Evolutionary conservation across 192 early-diverging fungal genomes (phyloP).

Genomic region (Gamsiella multidivaricata): DNA sequence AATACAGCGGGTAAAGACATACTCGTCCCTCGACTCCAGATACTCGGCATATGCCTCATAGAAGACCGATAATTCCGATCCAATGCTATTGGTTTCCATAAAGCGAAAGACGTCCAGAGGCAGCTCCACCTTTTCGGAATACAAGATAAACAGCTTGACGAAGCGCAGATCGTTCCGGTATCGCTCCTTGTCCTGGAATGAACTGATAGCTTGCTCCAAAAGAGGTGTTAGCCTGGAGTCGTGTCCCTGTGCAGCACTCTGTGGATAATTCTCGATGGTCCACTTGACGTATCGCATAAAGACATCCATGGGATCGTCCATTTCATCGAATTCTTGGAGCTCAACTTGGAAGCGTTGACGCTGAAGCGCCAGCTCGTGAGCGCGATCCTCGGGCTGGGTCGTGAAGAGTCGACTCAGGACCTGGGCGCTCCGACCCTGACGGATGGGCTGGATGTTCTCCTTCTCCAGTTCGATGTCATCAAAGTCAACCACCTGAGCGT

Average conservation of each 20-base stretch:
- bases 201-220: constrained; percentile 58
- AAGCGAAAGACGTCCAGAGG: constrained; percentile 82
- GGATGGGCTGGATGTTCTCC: constrained; percentile 80
- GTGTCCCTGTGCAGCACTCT: constrained; percentile 60
- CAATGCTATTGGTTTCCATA: constrained; percentile 78
- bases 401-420: constrained; percentile 39
- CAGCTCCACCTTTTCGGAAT: constrained; percentile 65
- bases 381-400: constrained; percentile 33
- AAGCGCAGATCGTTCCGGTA: constrained; percentile 73
- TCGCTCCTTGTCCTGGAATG: constrained; percentile 63
- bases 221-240: constrained; percentile 62
- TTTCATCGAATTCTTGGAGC: constrained; percentile 47
- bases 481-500: constrained; percentile 10
- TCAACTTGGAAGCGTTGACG: constrained; percentile 44
- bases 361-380: constrained; percentile 21
- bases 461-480: constrained; percentile 73
- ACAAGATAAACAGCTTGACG: constrained; percentile 39
- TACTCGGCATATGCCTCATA: constrained; percentile 82
- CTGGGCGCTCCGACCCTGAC: constrained; percentile 72
- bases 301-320: constrained; percentile 70
- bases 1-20: neutral
- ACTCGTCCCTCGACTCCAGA: constrained; percentile 64
- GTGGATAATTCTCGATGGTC: constrained; percentile 70
- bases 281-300: constrained; percentile 69
- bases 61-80: constrained; percentile 66